A percentile compares a stretch with the other conserved stretches of the same genome.
These are phyloP conservation scores for Russula brevipes DNA, from an alignment of 768 basidiomycete species.

Conservation along the genomic window DNA sequence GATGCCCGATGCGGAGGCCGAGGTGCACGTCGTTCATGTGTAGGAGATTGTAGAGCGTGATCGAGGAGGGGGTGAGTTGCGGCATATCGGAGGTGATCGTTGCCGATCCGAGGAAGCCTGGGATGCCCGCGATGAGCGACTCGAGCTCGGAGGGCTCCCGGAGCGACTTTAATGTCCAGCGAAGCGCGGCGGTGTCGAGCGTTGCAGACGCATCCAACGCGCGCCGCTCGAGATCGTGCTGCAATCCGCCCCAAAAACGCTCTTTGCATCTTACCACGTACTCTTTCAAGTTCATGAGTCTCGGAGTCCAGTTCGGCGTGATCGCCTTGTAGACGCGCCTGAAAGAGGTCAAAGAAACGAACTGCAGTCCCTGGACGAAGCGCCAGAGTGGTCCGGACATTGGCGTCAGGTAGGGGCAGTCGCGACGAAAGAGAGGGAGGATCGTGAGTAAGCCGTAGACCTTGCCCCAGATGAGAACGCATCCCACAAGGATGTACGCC, in stretches of 20 bases:
- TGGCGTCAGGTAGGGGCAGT: slow-evolving; percentile 15
- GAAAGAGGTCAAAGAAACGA: not conserved
- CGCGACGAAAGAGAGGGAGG: slow-evolving; percentile 7
- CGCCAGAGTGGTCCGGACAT: slow-evolving; percentile 10
- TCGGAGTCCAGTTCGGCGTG: not conserved
- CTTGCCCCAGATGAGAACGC: not conserved
- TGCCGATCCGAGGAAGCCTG: slow-evolving; percentile 4
- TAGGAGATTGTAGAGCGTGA: slow-evolving; percentile 6
- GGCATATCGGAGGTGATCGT: slow-evolving; percentile 4
- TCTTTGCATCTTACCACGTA: slow-evolving; percentile 7
- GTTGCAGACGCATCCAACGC: not conserved
- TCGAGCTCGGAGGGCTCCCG: slow-evolving; percentile 15
- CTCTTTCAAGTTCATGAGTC: not conserved
- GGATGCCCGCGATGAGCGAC: slow-evolving; percentile 11
- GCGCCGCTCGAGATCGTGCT: not conserved
- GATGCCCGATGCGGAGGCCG: slow-evolving; percentile 15
- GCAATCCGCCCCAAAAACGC: slow-evolving; percentile 3
- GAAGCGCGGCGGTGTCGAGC: slow-evolving; percentile 2
- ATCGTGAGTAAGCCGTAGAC: not conserved
- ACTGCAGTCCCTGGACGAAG: not conserved
- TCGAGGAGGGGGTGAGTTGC: slow-evolving; percentile 2
- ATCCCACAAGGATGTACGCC: not conserved
- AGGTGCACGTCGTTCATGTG: not conserved
- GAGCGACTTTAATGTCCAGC: slow-evolving; percentile 15
- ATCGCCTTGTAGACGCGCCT: not conserved